Base-by-base conservation (phyloP, 73 alveolate species). In the Paramecium biaurelia region DNA sequence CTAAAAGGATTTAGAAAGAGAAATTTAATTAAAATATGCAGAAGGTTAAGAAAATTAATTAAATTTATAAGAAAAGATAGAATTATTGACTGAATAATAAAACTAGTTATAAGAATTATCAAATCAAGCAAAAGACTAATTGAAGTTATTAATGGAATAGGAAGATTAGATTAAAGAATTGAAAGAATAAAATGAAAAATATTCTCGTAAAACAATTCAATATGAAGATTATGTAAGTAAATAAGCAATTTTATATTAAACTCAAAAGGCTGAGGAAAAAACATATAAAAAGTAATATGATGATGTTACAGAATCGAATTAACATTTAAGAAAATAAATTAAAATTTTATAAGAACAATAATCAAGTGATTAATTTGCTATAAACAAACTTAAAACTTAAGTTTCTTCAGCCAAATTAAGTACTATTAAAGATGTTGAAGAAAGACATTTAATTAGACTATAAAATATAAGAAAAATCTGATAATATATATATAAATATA, bases 401-500 rank as follows among this genome's bases (percentile, higher is more conserved):
- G 86, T 42, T 72, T 72, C 56, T 15, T 28, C 56, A 4, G 56
- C 18, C 5, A 38, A 72, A 72, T 37, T 38, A 35, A 72, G 35
- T 32, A 72, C 30, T 72, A 15, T 72, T 12, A 38, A 72, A 15
- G 86, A 72, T 72, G 86, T 72, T 34, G 86, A 72, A n/a, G 56
- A 72, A 21, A 2, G 86, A 35, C 86, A 72, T 72, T 35, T 35
- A 72, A 28, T 72, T 4, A 34, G 86, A 72, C 45, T 72, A 8
- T 38, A 72, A 72, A 34, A 72, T 72, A 72, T 72, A 72, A 72
- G 58, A 72, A 72, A 72, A 72, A 63, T 63, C 53, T 63, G 84
- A 63, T 63, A 30, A 63, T 63, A 63, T 63, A 63, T 30, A 30
- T 32, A 63, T 30, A 53, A 53, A 53, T 53, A 53, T 53, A 18